These are phyloP conservation scores for Ceratobasidium sp. DNA, from an alignment of 1,284 basidiomycete genomes.

Conservation along the genomic window DNA sequence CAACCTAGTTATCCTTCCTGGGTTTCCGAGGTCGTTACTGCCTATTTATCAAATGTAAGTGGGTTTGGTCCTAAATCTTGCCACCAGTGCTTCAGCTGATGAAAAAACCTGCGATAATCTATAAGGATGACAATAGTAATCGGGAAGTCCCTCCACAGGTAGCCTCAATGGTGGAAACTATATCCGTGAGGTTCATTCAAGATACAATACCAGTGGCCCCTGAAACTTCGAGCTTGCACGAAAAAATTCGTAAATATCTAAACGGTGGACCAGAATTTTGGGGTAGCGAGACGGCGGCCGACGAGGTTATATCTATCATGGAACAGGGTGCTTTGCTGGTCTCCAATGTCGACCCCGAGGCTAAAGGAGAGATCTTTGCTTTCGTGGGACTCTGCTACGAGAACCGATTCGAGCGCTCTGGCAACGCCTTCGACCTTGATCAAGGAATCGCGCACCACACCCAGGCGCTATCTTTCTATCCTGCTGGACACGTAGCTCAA, in stretches of 20 bases:
- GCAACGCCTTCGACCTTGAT: background rate
- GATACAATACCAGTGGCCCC: background rate
- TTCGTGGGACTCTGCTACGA: background rate
- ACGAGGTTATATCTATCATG: background rate
- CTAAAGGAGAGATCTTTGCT: background rate
- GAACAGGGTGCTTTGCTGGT: background rate
- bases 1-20: too few relatives aligned
- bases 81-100: too few relatives aligned
- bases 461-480: background rate
- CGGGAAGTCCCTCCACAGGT: too few relatives aligned
- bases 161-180: too few relatives aligned
- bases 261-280: background rate
- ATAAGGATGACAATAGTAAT: too few relatives aligned
- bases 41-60: too few relatives aligned
- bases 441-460: background rate
- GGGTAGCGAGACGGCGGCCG: background rate
- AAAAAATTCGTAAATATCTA: background rate
- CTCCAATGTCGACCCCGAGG: background rate
- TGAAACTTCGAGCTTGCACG: background rate
- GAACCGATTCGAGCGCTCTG: background rate
- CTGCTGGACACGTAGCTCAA: background rate
- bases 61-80: too few relatives aligned
- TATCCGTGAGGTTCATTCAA: background rate
- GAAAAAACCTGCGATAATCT: too few relatives aligned
- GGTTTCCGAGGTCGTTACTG: too few relatives aligned